phyloP scores from a whole-genome alignment of 2,329 filamentous ascomycete species.

The Tolypocladium nubicola region DNA sequence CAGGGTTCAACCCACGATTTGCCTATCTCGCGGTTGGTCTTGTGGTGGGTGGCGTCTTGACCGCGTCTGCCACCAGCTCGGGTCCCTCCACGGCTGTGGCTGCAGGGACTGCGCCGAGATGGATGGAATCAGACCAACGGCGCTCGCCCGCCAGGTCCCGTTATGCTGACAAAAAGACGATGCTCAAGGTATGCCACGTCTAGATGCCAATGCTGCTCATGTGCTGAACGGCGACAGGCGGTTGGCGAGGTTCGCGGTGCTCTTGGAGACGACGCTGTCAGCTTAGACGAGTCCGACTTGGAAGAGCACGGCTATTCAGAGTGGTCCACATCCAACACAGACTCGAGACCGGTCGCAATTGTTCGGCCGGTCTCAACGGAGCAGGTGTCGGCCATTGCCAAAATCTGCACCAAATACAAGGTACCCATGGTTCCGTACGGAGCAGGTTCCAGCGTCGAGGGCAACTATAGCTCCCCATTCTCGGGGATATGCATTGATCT shows the following conservation, averaged over 20 bases:
- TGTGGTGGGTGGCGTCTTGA: slow-evolving; percentile 1
- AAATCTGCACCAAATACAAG: slow-evolving; percentile 48
- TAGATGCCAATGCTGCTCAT: too few species aligned
- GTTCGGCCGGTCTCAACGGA: slow-evolving; percentile 54
- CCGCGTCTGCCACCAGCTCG: background rate
- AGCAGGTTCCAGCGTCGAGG: slow-evolving; percentile 63
- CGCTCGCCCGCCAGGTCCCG: background rate
- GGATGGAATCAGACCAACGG: slow-evolving; percentile 1
- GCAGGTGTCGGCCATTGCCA: slow-evolving; percentile 53
- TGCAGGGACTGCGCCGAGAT: slow-evolving; percentile 3
- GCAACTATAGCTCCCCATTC: slow-evolving; percentile 56
- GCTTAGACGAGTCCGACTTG: slow-evolving; percentile 53
- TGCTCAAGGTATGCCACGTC: slow-evolving; percentile 7
- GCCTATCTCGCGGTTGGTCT: background rate
- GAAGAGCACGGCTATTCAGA: slow-evolving; percentile 58
- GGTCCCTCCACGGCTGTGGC: background rate
- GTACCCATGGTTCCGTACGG: slow-evolving; percentile 68
- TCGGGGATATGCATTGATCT: slow-evolving; percentile 64
- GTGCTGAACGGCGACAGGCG: slow-evolving; percentile 2
- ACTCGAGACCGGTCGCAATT: slow-evolving; percentile 52
- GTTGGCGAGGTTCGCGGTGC: slow-evolving; percentile 8
- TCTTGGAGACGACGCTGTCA: slow-evolving; percentile 47
- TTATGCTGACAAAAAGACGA: slow-evolving; percentile 13
- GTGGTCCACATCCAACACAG: slow-evolving; percentile 59
- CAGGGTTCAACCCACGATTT: background rate